These are phyloP conservation scores for Sclerotinia sclerotiorum DNA, from an alignment of 2,329 filamentous ascomycete genomes.

Conservation along the genomic window DNA sequence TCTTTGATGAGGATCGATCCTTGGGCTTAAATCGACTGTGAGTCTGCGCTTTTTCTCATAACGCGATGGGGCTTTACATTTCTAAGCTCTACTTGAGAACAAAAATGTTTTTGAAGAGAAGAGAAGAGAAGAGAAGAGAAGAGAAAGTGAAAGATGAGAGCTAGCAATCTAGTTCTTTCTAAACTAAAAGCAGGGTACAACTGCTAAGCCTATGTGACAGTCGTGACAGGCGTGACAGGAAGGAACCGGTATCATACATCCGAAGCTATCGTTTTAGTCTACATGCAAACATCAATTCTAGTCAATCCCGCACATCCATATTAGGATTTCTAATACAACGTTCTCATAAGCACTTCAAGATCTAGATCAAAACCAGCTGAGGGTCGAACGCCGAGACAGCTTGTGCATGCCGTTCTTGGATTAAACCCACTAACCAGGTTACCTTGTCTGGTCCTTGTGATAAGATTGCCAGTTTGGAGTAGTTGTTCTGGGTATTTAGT, in stretches of 20 bases:
- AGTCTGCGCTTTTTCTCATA: background rate
- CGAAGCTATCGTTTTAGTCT: background rate
- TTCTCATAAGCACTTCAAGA: background rate
- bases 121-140: background rate
- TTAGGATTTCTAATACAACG: background rate
- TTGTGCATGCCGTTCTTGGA: background rate
- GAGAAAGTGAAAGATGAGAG: background rate
- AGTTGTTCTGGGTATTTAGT: background rate
- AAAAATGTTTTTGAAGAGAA: background rate
- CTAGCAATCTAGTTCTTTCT: background rate
- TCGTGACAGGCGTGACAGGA: constrained; percentile 13
- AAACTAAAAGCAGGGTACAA: background rate
- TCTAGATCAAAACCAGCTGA: background rate
- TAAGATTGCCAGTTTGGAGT: background rate
- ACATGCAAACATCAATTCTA: background rate
- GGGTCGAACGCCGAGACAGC: background rate
- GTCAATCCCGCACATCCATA: constrained; percentile 2
- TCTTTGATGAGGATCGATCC: background rate
- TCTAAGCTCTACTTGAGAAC: background rate
- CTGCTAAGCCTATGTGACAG: background rate
- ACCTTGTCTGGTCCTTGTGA: background rate
- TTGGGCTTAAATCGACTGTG: background rate
- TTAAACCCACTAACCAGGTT: background rate
- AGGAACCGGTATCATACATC: background rate
- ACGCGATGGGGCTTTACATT: background rate